These are phyloP conservation scores for Luffa aegyptiaca DNA, from an alignment of 306 rosid species.

Conservation along the genomic window DNA sequence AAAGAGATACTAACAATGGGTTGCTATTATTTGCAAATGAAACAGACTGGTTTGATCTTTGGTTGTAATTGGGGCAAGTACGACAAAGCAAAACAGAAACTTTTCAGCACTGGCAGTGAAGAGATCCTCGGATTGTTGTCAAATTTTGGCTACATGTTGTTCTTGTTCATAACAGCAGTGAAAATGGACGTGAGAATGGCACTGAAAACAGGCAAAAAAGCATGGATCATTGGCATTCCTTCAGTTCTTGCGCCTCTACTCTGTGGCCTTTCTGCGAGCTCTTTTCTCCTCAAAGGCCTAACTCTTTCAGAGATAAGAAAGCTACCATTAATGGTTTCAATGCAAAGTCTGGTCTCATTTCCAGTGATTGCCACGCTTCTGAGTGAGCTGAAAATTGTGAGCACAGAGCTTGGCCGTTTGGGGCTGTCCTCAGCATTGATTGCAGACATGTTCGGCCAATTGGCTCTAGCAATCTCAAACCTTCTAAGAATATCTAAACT, in stretches of 20 bases:
- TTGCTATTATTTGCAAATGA: neutral
- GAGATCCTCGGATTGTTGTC: conserved; percentile 27
- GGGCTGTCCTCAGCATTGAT: conserved; percentile 2
- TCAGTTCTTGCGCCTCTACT: conserved; percentile 12
- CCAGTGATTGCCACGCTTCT: conserved; percentile 16
- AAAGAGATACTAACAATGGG: too few relatives aligned
- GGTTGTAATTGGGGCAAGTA: conserved; percentile 15
- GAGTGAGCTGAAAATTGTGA: conserved; percentile 1
- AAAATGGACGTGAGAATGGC: conserved; percentile 48
- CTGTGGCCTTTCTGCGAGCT: neutral
- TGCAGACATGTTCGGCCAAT: neutral
- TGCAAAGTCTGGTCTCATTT: conserved; percentile 10
- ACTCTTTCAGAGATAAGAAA: neutral
- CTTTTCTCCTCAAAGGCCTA: neutral
- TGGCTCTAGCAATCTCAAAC: neutral
- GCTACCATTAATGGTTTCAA: neutral
- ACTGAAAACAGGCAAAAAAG: conserved; percentile 30
- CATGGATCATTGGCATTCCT: conserved; percentile 21
- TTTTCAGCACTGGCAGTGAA: conserved; percentile 31
- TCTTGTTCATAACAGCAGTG: conserved; percentile 34
- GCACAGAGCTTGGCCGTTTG: conserved; percentile 14
- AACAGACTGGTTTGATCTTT: conserved; percentile 42
- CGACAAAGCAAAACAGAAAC: neutral
- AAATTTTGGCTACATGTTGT: conserved; percentile 20
- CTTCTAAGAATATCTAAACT: neutral